Conservation (phyloP, 176 grass and related monocot species). For the Aechmea fasciata region DNA sequence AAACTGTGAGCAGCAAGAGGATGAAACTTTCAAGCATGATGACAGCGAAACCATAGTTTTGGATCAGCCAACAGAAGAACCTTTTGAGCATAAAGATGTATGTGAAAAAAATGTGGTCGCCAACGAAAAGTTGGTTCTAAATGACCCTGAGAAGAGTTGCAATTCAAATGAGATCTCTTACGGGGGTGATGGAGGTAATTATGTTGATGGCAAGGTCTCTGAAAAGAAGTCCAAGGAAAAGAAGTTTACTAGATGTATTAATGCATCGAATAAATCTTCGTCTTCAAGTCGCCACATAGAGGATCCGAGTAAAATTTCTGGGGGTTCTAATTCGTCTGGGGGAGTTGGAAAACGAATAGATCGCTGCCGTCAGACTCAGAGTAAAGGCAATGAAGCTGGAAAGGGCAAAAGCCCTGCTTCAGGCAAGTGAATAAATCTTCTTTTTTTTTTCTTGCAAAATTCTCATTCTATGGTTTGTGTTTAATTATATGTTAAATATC, state of each 20-base stretch:
- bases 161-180: not conserved
- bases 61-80: not conserved
- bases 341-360: not conserved
- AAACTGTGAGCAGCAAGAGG: not conserved
- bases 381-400: constrained; percentile 16
- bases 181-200: not conserved
- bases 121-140: not conserved
- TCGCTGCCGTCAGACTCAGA: not conserved
- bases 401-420: not conserved
- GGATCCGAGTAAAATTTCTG: constrained; percentile 7
- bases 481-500: not conserved
- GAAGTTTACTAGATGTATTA: not conserved
- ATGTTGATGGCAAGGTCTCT: not conserved
- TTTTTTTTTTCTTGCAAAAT: not conserved
- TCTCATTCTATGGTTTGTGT: not conserved
- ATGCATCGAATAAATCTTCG: not conserved
- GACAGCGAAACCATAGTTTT: not conserved
- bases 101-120: not conserved
- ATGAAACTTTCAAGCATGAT: not conserved
- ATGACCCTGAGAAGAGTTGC: not conserved
- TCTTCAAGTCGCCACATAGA: not conserved
- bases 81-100: not conserved
- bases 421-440: constrained; percentile 13
- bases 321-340: constrained; percentile 11
- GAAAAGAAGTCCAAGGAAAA: not conserved